Percentiles rank a stretch among this genome's conserved stretches.
Conservation (phyloP, 2,329 filamentous ascomycete species). For the Fusarium napiforme region DNA sequence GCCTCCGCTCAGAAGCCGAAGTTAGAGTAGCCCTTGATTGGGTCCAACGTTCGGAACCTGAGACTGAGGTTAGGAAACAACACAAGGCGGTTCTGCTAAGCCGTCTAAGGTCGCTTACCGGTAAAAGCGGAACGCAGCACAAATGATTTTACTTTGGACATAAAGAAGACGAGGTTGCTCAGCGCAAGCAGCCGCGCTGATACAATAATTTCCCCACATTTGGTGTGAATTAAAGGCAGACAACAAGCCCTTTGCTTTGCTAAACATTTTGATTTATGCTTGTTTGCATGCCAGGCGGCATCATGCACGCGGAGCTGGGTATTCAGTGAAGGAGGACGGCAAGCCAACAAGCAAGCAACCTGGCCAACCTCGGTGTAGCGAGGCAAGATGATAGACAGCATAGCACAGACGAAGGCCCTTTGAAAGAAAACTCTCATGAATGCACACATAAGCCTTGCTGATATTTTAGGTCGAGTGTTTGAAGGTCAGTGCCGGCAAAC, state of each 20-base stretch:
- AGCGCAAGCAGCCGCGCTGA: slow-evolving; percentile 13
- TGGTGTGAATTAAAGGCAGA: slow-evolving; percentile 1
- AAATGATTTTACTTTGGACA: slow-evolving; percentile 19
- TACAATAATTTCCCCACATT: slow-evolving; percentile 11
- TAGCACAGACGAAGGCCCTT: slow-evolving; percentile 7
- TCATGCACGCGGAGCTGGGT: slow-evolving; percentile 5
- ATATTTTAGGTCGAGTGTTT: not conserved
- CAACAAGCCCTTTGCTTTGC: slow-evolving; percentile 12
- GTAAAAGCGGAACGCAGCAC: slow-evolving; percentile 2
- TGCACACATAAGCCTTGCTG: not conserved
- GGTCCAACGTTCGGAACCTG: slow-evolving; percentile 56
- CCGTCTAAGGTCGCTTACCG: slow-evolving; percentile 33
- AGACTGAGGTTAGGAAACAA: slow-evolving; percentile 31
- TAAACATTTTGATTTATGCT: slow-evolving; percentile 14
- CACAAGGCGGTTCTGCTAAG: slow-evolving; percentile 37
- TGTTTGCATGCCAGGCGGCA: slow-evolving; percentile 19
- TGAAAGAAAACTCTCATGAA: slow-evolving; percentile 19
- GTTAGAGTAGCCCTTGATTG: slow-evolving; percentile 72
- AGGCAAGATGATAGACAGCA: slow-evolving; percentile 14
- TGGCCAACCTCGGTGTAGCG: slow-evolving; percentile 1
- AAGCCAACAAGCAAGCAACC: slow-evolving; percentile 6
- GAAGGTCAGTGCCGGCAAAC: slow-evolving; percentile 32
- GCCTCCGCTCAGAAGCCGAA: slow-evolving; percentile 70
- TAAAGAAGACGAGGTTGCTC: slow-evolving; percentile 17
- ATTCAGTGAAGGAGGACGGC: not conserved